Percentiles rank a stretch among this genome's conserved stretches.
These are phyloP conservation scores for Entomophthora muscae DNA, from an alignment of 371 early-diverging fungal species.

Conservation along the genomic window DNA sequence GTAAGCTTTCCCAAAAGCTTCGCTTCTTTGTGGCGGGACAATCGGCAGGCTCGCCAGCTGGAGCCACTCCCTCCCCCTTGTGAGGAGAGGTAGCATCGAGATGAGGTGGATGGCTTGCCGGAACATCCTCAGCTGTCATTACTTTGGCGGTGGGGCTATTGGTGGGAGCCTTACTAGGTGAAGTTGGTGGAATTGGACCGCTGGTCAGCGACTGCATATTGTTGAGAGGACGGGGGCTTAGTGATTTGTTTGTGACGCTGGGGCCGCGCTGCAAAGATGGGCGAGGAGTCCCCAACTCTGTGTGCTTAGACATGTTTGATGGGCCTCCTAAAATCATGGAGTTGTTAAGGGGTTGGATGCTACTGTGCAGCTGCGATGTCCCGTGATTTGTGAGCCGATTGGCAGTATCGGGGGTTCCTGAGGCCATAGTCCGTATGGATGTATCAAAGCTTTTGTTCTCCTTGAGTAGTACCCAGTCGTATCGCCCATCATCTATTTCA, in stretches of 20 bases:
- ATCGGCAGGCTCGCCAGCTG: not conserved
- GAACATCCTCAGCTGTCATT: no score
- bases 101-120: not conserved
- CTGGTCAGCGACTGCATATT: not conserved
- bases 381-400: not conserved
- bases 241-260: not conserved
- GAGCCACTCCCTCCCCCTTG: not conserved
- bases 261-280: constrained; percentile 6
- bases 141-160: not conserved
- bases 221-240: constrained; percentile 5
- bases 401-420: not conserved
- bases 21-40: not conserved
- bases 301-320: constrained; percentile 5
- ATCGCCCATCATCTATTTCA: constrained; percentile 81
- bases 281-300: constrained; percentile 1
- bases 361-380: not conserved
- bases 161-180: no score
- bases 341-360: not conserved
- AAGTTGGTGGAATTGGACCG: not conserved
- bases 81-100: not conserved
- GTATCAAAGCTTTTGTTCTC: constrained; percentile 25
- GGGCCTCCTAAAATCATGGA: not conserved
- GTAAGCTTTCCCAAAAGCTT: not conserved
- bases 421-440: not conserved
- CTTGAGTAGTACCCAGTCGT: constrained; percentile 80